Evolutionary conservation across 176 grass and related monocot genomes (phyloP).

Genomic region (Melocanna baccifera): DNA sequence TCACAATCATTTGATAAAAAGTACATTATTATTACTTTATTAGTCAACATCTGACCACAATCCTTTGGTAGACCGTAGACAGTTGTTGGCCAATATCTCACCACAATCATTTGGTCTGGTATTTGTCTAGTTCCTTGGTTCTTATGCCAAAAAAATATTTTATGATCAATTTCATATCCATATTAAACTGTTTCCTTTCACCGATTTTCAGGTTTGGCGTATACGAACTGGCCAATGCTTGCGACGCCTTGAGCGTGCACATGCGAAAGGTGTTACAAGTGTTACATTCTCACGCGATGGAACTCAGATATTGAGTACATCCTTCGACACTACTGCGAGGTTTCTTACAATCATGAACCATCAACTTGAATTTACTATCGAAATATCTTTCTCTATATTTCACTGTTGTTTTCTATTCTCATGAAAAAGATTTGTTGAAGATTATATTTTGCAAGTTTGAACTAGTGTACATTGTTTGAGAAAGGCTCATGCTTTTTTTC

Average conservation of each 20-base stretch:
- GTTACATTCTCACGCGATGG: constrained; percentile 93
- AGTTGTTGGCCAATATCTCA: constrained; percentile 3
- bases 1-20: neutral
- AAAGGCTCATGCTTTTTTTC: neutral
- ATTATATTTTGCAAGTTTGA: constrained; percentile 10
- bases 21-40: neutral
- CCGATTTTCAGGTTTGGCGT: constrained; percentile 80
- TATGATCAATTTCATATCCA: neutral
- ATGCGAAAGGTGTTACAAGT: constrained; percentile 90
- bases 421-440: neutral
- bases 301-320: constrained; percentile 93
- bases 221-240: constrained; percentile 93
- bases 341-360: constrained; percentile 42
- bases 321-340: constrained; percentile 94
- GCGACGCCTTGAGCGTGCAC: constrained; percentile 75
- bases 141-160: neutral
- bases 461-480: constrained; percentile 5
- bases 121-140: neutral
- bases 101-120: neutral
- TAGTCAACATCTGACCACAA: neutral
- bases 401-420: constrained; percentile 15
- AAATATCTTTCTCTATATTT: neutral
- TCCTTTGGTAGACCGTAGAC: neutral
- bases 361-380: constrained; percentile 28
- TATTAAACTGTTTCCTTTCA: constrained; percentile 27